phyloP scores from a whole-genome alignment of 495 filamentous ascomycete species.

The Acidiella bohemica region DNA sequence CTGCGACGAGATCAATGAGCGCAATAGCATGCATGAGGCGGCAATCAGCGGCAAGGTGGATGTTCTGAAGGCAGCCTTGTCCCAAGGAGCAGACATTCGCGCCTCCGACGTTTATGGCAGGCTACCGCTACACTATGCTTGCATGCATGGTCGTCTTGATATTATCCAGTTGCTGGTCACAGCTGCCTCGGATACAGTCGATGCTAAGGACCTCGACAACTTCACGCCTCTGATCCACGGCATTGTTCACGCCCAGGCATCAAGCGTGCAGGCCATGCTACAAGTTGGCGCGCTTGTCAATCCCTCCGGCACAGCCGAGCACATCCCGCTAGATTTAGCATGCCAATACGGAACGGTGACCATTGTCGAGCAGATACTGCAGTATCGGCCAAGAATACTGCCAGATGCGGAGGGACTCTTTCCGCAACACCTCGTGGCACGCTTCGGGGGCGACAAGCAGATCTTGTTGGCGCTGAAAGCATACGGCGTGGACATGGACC shows the following conservation, averaged over 20 bases:
- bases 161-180: constrained; percentile 64
- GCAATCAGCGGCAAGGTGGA: constrained; percentile 73
- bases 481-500: constrained; percentile 84
- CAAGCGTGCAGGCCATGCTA: constrained; percentile 66
- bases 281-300: constrained; percentile 61
- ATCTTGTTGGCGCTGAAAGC: constrained; percentile 66
- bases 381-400: constrained; percentile 60
- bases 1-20: constrained; percentile 92
- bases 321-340: constrained; percentile 85
- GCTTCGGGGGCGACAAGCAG: constrained; percentile 68
- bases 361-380: constrained; percentile 72
- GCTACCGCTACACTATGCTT: constrained; percentile 89
- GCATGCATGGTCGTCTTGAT: constrained; percentile 78
- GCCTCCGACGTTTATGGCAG: constrained; percentile 84
- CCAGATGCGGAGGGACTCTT: constrained; percentile 92
- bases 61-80: constrained; percentile 60
- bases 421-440: constrained; percentile 92
- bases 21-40: constrained; percentile 90
- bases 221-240: constrained; percentile 92
- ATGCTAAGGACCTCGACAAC: constrained; percentile 87
- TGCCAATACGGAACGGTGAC: constrained; percentile 78
- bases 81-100: constrained; percentile 56
- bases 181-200: constrained; percentile 50
- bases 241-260: constrained; percentile 69
- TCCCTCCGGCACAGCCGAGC: constrained; percentile 69